phyloP scores from a whole-genome alignment of 2,329 filamentous ascomycete genomes.

The Venturia oleaginea region DNA sequence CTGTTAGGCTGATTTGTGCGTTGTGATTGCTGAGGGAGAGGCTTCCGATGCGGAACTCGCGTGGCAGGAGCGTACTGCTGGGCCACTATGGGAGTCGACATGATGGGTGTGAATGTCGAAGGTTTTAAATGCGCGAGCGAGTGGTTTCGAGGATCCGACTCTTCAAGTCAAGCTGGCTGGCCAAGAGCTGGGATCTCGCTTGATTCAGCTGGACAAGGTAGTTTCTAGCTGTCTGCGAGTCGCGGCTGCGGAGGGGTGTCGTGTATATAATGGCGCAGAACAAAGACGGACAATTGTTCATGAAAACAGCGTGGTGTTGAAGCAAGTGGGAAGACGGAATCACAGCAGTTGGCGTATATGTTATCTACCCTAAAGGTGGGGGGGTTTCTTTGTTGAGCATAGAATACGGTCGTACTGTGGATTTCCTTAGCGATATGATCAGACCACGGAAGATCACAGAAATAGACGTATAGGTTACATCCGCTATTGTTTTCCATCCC shows the following conservation, averaged over 20 bases:
- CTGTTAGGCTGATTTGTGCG: background rate
- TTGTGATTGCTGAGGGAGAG: constrained; percentile 1
- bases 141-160: background rate
- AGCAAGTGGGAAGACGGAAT: background rate
- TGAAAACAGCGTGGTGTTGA: background rate
- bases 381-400: background rate
- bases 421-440: background rate
- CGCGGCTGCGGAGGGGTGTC: background rate
- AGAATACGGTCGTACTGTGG: background rate
- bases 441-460: background rate
- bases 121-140: background rate
- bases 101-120: background rate
- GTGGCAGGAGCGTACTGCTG: background rate
- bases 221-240: background rate
- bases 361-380: background rate
- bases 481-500: background rate
- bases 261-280: background rate
- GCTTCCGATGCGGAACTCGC: constrained; percentile 10
- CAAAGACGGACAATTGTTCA: background rate
- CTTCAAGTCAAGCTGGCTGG: background rate
- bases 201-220: constrained; percentile 2
- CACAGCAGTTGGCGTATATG: background rate
- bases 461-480: constrained; percentile 1
- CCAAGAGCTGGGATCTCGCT: background rate
- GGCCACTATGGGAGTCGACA: constrained; percentile 8